A percentile compares a stretch with the other conserved stretches of the same genome.
Conservation (phyloP, 2,329 filamentous ascomycete genomes). For the Microsporum canis region DNA sequence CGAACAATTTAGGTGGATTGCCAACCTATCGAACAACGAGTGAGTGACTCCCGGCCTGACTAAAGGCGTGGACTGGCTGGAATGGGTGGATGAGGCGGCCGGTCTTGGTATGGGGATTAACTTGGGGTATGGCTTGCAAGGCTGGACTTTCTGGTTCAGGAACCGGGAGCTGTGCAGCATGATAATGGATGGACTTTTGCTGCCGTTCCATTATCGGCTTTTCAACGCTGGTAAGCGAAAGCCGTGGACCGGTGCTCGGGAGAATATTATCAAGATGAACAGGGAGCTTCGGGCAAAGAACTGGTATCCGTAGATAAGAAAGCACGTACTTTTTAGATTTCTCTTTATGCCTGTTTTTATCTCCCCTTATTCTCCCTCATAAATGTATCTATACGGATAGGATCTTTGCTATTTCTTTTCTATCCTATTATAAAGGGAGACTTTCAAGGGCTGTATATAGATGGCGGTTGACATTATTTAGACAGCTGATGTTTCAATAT, state of each 20-base stretch:
- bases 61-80: slow-evolving; percentile 14
- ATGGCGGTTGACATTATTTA: no score
- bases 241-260: slow-evolving; percentile 22
- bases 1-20: slow-evolving; percentile 13
- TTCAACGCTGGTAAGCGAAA: slow-evolving; percentile 26
- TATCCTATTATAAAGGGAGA: no score
- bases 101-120: slow-evolving; percentile 23
- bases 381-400: no score
- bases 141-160: slow-evolving; percentile 27
- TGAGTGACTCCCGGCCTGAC: slow-evolving; percentile 13
- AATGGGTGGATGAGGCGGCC: slow-evolving; percentile 25
- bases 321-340: not conserved
- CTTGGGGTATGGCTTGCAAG: slow-evolving; percentile 23
- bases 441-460: no score
- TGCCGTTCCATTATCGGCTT: slow-evolving; percentile 25
- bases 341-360: not conserved
- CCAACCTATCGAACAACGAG: slow-evolving; percentile 10
- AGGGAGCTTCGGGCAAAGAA: slow-evolving; percentile 5
- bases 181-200: slow-evolving; percentile 25
- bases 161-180: slow-evolving; percentile 24
- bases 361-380: no score
- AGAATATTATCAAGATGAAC: slow-evolving; percentile 19
- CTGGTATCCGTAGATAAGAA: not conserved
- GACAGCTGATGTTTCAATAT: no score
- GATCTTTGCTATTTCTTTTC: no score